Evolutionary conservation across 495 filamentous ascomycete species (phyloP), one percentile per base, ranked within the genome.

Genomic region (Penicillium atrosanguineum): DNA sequence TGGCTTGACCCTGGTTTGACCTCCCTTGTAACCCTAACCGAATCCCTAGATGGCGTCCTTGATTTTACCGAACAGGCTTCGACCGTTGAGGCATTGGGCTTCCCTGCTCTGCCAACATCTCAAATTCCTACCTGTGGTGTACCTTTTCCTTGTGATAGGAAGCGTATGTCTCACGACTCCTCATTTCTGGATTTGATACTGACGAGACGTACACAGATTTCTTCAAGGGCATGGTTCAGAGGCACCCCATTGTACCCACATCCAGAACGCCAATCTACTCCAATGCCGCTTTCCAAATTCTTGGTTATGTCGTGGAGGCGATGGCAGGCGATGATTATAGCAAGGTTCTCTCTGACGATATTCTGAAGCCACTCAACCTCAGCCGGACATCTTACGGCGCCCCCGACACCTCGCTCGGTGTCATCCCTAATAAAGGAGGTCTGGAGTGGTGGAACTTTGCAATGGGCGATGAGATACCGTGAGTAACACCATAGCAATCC

Each of bases 221-320:
- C 61, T 81, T 85, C 62, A 48, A 63, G 1, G 82, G 79, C 3
- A 57, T 84, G 15, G 58, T 75, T 5, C 46, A 54, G 43, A 28
- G 38, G 7, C 56, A 76, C 36, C 82, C 83, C 0, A 68, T 81
- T 8, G 77, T 78, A 49, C 58, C 73, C 3, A 73, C 77, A 4
- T 77, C 71, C 4, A 63, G 72, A 15, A 80, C 76, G 0, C 77
- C 83, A 0, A 72, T 76, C 5, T 87, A 86, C 60, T 85, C 83
- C 6, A 86, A 86, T 59, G 75, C 77, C 3, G 82, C 73, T 4
- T 86, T 74, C 55, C 74, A 78, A 53, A 71, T 86, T 47, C 67
- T 86, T 7, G 76, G 69, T 0, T 83, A 84, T 55, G 81, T 74
- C 1, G 63, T 86, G 53, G 79, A 85, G 37, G 38, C 52, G 14